Evolutionary conservation across 768 basidiomycete genomes (phyloP), one percentile per base, ranked within the genome.

Genomic region (Sporobolomyces pararoseus): DNA sequence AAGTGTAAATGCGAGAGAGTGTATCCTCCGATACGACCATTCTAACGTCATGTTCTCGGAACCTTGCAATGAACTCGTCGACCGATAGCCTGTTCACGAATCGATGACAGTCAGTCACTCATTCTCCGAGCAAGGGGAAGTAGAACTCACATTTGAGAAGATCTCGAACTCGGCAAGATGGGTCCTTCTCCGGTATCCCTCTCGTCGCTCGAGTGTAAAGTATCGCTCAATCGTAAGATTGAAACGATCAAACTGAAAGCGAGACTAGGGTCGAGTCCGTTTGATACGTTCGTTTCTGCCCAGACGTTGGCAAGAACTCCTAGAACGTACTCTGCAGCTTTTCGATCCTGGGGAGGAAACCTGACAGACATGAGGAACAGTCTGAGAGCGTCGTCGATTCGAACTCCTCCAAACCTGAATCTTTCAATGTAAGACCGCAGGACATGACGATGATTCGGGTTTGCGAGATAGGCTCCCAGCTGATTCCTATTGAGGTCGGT

Each of bases 301-400:
- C 93, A 98, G 34, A 89, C 85, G 73, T 85, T 84, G 19, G 92
- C 89, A 77, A 99, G 92, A 14, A 88, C 85, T 75, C 90, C 87
- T 35, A 97, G 83, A 3, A 96, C 82, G 74, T 87, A 83, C 72
- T 93, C 90, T 37, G 87, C 80, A 42, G 80, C 79, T 6, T 72
- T 71, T 21, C 79, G 62, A 44, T 84, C 83, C 34, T 81, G 76
- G 10, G 87, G 86, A 2, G 59, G 59, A n/a, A 88, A 76, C 75
- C 89, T 83, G 44, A 97, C 79, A 10, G 92, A 88, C 75, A 91
- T 86, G 68, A 97, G 81, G 82, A 98, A 98, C 57, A 88, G 85
- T 62, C 95, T 86, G 63, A 99, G 82, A 14, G 93, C 93, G 70
- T 88, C 87, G 81, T 97, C 93, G 68, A 97, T 85, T 71, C 90